Base-by-base conservation (phyloP, 23 red algal species). In the Gracilariopsis chorda region DNA sequence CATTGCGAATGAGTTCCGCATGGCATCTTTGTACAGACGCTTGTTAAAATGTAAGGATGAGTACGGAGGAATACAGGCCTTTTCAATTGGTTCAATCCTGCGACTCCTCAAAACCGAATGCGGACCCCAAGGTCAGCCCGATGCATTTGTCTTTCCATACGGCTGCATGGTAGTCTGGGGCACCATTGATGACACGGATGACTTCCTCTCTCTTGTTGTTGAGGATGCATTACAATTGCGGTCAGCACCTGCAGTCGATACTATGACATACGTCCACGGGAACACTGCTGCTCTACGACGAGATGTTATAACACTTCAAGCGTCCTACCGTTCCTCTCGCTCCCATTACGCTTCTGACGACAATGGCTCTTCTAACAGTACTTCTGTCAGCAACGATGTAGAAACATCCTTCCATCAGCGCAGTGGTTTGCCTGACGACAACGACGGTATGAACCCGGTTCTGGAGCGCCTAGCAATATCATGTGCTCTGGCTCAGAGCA, bases 401-500 rank as follows among this genome's bases (percentile, higher is more conserved):
- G 44, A 59, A 32, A 59, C 48, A 11, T 23, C 24, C 20, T 41
- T 42, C 7, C 10, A 36, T 13, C 57, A 59, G 7, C 7, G 14
- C 39, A 59, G 44, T 23, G 35, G 21, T 19, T 51, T 52, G 27
- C 7, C 7, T 7, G 6, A 19, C 4, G 55, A n/a, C n/a, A n/a
- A 19, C 19, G 55, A 60, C 29, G 55, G 29, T n/a, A 60, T 60
- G 55, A 72, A 88, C 55, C 73, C 77, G 20, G 34, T 94, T 25
- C 80, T 98, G 25, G 95, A 93, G 44, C 91, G 90, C 24, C 74
- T 98, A 7, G 73, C 95, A 1, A 82, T 88, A 32, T 94, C 95
- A 44, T 89, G 93, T 43, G 95, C 68, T 17, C 77, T 98, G 14
- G 95, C 95, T 39, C 95, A 98, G 85, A 89, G 81, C 27, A 82